Evolutionary conservation across 2,329 filamentous ascomycete genomes (phyloP).

Genomic region (Cyphellophora attinorum): DNA sequence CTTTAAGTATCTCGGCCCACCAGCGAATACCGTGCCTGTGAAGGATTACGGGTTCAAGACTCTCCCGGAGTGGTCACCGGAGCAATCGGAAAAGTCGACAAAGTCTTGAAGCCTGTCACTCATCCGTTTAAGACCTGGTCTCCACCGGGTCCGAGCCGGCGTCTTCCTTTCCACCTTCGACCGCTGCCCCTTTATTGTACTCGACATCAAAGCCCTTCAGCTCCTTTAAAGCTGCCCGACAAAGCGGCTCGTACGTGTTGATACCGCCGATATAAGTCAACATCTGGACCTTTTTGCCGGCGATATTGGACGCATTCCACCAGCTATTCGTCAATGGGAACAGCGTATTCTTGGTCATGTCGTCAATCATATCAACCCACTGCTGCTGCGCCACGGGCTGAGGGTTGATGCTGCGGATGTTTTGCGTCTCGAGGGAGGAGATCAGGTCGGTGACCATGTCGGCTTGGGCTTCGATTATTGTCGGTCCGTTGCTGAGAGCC

Average conservation of each 20-base stretch:
- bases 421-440: constrained; percentile 35
- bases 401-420: constrained; percentile 42
- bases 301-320: constrained; percentile 48
- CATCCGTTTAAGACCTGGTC: too few relatives aligned
- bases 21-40: constrained; percentile 17
- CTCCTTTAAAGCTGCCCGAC: constrained; percentile 5
- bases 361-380: constrained; percentile 43
- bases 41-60: constrained; percentile 21
- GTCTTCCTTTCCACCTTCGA: not conserved
- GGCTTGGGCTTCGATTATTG: constrained; percentile 40
- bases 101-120: too few relatives aligned
- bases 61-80: constrained; percentile 9
- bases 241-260: constrained; percentile 9
- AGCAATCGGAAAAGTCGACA: too few relatives aligned
- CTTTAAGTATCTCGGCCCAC: constrained; percentile 14
- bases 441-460: constrained; percentile 41
- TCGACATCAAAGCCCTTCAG: constrained; percentile 17
- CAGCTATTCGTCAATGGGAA: constrained; percentile 43
- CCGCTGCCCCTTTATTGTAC: too few relatives aligned
- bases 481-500: constrained; percentile 25
- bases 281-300: constrained; percentile 33
- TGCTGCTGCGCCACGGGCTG: constrained; percentile 32
- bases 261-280: constrained; percentile 11
- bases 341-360: constrained; percentile 37
- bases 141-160: too few relatives aligned